Percentiles rank a stretch among this genome's conserved stretches.
Conservation (phyloP, 2,329 filamentous ascomycete species). For the Neonectria magnoliae region DNA sequence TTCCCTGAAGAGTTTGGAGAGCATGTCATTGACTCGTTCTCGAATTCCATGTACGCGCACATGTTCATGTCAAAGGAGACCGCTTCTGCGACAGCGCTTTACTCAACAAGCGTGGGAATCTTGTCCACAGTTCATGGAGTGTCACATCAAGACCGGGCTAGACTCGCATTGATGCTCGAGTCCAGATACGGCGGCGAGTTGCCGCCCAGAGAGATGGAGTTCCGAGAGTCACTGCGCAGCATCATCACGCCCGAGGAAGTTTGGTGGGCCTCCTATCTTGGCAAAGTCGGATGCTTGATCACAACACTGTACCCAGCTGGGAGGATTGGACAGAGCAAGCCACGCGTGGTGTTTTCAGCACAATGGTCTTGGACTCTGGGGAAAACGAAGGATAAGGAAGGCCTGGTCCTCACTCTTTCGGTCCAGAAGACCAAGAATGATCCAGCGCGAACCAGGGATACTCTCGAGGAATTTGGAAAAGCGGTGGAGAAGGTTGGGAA, state of each 20-base stretch:
- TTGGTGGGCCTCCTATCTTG: conserved; percentile 75
- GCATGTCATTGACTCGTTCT: conserved; percentile 63
- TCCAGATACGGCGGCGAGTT: conserved; percentile 72
- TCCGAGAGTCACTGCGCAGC: conserved; percentile 62
- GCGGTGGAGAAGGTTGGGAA: conserved; percentile 66
- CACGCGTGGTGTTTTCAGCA: conserved; percentile 52
- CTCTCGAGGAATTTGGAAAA: conserved; percentile 51
- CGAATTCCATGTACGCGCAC: conserved; percentile 67
- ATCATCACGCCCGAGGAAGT: conserved; percentile 63
- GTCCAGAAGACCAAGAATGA: conserved; percentile 51
- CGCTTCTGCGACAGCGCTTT: conserved; percentile 67
- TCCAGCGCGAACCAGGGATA: conserved; percentile 52
- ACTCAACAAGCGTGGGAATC: conserved; percentile 70
- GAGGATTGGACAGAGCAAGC: conserved; percentile 50
- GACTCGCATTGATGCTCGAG: conserved; percentile 70
- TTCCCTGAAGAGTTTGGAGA: conserved; percentile 54
- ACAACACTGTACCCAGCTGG: conserved; percentile 71
- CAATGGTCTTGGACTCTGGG: conserved; percentile 54
- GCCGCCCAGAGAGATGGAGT: conserved; percentile 64
- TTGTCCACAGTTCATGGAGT: conserved; percentile 70
- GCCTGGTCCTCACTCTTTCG: conserved; percentile 55
- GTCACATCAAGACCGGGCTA: conserved; percentile 67
- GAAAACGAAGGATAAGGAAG: conserved; percentile 51
- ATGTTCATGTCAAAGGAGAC: conserved; percentile 61
- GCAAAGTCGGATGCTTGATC: conserved; percentile 66